Percentiles rank a stretch among this genome's conserved stretches.
phyloP scores from a whole-genome alignment of 768 basidiomycete genomes.

The Suillus luteus region DNA sequence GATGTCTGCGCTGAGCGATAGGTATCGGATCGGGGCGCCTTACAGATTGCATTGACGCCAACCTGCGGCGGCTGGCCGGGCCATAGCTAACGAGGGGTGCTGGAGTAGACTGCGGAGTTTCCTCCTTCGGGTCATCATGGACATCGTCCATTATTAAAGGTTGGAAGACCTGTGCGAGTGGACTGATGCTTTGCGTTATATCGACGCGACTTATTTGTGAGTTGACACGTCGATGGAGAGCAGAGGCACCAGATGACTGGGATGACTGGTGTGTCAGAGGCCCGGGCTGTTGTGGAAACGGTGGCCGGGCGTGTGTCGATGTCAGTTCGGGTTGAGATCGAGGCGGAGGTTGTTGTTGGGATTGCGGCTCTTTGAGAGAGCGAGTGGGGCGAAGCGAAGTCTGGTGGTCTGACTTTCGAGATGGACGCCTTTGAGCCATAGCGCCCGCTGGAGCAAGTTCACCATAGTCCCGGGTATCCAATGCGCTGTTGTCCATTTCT shows the following conservation, averaged over 20 bases:
- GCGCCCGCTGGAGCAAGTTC: conserved; percentile 26
- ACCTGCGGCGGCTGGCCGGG: conserved; percentile 40
- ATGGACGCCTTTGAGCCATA: conserved; percentile 32
- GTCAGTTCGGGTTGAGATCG: neutral
- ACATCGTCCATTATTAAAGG: conserved; percentile 60
- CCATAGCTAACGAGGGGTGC: conserved; percentile 39
- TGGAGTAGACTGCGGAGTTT: conserved; percentile 21
- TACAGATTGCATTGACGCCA: conserved; percentile 36
- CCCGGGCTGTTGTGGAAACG: conserved; percentile 11
- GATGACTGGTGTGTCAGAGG: conserved; percentile 16
- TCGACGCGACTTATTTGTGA: conserved; percentile 26
- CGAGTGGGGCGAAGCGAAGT: conserved; percentile 22
- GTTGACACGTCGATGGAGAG: conserved; percentile 23
- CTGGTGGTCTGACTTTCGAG: conserved; percentile 35
- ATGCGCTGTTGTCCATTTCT: conserved; percentile 57
- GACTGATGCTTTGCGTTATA: conserved; percentile 49
- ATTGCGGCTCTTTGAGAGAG: conserved; percentile 22
- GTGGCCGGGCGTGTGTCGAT: conserved; percentile 6
- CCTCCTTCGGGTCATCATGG: conserved; percentile 42
- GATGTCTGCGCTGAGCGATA: conserved; percentile 14
- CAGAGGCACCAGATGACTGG: conserved; percentile 18
- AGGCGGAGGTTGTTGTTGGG: conserved; percentile 13
- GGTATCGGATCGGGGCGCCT: conserved; percentile 17
- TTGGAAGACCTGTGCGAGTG: conserved; percentile 75
- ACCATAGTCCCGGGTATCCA: conserved; percentile 49